Conservation (phyloP, 2,329 filamentous ascomycete species). For the Cytospora chrysosperma region DNA sequence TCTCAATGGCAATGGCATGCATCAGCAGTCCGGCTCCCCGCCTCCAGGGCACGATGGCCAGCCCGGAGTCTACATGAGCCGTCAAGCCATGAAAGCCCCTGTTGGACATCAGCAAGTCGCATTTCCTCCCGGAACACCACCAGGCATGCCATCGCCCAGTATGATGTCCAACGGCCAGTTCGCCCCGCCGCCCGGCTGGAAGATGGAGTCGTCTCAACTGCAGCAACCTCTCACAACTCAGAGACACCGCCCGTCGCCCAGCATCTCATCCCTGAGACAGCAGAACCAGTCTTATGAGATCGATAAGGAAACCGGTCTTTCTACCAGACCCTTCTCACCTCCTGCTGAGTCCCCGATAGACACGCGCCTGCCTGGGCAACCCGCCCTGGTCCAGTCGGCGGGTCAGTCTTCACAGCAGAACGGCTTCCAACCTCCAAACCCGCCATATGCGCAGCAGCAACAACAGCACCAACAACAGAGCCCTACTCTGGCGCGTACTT, state of each 20-base stretch:
- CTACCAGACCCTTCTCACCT: conserved; percentile 22
- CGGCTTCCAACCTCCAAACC: conserved; percentile 26
- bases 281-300: conserved; percentile 40
- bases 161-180: conserved; percentile 34
- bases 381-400: conserved; percentile 6
- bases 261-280: conserved; percentile 29
- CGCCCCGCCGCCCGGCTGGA: conserved; percentile 48
- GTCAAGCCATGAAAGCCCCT: conserved; percentile 9
- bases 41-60: conserved; percentile 6
- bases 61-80: not conserved
- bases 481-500: conserved; percentile 17
- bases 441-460: conserved; percentile 20
- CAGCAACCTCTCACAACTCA: conserved; percentile 47
- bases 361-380: conserved; percentile 25
- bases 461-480: conserved; percentile 22
- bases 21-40: conserved; percentile 12
- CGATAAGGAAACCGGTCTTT: conserved; percentile 52
- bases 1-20: conserved; percentile 15
- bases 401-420: conserved; percentile 18
- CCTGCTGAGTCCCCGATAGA: conserved; percentile 25
- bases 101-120: conserved; percentile 22
- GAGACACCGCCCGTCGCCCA: conserved; percentile 36
- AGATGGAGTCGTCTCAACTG: conserved; percentile 54
- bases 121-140: conserved; percentile 23
- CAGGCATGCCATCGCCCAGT: conserved; percentile 28